Percentiles rank a stretch among this genome's conserved stretches.
Evolutionary conservation across 108 stramenopile species (phyloP).

Genomic region (Nitzschia sp.): DNA sequence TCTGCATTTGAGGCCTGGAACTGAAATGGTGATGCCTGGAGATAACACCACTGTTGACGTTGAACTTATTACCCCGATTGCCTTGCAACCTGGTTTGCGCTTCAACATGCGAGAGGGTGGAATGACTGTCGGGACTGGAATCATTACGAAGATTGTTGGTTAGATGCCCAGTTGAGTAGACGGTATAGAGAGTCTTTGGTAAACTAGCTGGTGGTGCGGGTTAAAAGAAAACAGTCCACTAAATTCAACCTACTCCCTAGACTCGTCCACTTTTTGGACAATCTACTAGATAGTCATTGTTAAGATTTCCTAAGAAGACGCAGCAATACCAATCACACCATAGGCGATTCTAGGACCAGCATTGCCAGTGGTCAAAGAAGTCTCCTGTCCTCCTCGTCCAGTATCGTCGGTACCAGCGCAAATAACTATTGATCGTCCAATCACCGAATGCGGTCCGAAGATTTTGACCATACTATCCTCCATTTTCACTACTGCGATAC

Average conservation of each 20-base stretch:
- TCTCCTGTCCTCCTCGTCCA: conserved; percentile 92
- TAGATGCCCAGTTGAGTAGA: conserved; percentile 10
- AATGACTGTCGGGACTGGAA: conserved; percentile 97
- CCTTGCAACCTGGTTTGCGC: conserved; percentile 92
- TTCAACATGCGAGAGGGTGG: conserved; percentile 99
- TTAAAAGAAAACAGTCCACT: too few species aligned
- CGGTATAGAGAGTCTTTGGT: conserved; percentile 1
- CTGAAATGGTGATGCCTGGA: conserved; percentile 99
- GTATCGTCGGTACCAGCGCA: conserved; percentile 89
- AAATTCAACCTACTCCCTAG: too few species aligned
- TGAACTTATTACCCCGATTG: conserved; percentile 93
- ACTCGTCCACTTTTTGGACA: too few species aligned
- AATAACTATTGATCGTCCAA: conserved; percentile 90
- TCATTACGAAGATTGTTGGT: conserved; percentile 87
- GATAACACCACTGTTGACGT: conserved; percentile 95
- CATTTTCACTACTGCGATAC: conserved; percentile 65
- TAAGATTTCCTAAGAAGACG: conserved; percentile 14
- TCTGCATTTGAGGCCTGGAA: conserved; percentile 85
- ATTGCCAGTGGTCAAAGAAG: conserved; percentile 85
- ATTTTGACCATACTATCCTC: conserved; percentile 84
- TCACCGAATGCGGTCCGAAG: conserved; percentile 92
- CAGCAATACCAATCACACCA: conserved; percentile 88
- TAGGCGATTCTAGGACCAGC: conserved; percentile 84
- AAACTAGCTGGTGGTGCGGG: too few species aligned
- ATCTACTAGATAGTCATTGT: too few species aligned